Conservation (phyloP, 192 early-diverging fungal genomes). For the Linnemannia exigua region DNA sequence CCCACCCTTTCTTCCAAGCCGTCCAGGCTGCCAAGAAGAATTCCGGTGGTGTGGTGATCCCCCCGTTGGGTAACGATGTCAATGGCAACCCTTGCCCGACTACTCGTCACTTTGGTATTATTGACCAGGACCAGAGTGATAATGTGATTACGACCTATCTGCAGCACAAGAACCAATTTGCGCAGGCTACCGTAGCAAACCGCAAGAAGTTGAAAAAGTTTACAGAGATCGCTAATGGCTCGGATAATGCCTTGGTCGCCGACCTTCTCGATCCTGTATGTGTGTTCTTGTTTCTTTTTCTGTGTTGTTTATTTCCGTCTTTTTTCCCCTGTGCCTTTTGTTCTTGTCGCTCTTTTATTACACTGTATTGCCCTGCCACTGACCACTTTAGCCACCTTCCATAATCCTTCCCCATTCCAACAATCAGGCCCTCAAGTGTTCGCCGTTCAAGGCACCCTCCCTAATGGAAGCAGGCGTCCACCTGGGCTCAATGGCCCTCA, state of each 20-base stretch:
- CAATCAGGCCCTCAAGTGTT: constrained; percentile 27
- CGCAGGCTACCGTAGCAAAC: constrained; percentile 28
- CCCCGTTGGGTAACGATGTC: constrained; percentile 22
- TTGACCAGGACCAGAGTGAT: constrained; percentile 49
- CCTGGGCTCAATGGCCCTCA: constrained; percentile 48
- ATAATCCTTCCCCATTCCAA: background rate
- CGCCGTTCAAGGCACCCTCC: constrained; percentile 37
- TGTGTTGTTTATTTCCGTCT: background rate
- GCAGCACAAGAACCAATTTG: constrained; percentile 7
- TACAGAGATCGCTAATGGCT: constrained; percentile 22
- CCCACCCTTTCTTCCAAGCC: constrained; percentile 26
- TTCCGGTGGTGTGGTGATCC: constrained; percentile 15
- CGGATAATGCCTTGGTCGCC: constrained; percentile 43
- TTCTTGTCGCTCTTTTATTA: background rate
- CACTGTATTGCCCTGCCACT: background rate
- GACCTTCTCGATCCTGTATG: constrained; percentile 40
- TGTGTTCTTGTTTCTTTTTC: too few relatives aligned
- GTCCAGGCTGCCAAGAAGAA: constrained; percentile 6
- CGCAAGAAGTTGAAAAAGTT: constrained; percentile 17
- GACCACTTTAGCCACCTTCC: background rate
- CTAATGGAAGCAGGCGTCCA: constrained; percentile 30
- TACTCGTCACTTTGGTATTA: constrained; percentile 37
- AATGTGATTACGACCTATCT: constrained; percentile 51
- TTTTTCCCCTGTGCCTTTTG: background rate
- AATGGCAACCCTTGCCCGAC: constrained; percentile 38